A percentile compares a stretch with the other conserved stretches of the same genome.
Evolutionary conservation across 306 rosid genomes (phyloP).

Genomic region (Lotus japonicus): DNA sequence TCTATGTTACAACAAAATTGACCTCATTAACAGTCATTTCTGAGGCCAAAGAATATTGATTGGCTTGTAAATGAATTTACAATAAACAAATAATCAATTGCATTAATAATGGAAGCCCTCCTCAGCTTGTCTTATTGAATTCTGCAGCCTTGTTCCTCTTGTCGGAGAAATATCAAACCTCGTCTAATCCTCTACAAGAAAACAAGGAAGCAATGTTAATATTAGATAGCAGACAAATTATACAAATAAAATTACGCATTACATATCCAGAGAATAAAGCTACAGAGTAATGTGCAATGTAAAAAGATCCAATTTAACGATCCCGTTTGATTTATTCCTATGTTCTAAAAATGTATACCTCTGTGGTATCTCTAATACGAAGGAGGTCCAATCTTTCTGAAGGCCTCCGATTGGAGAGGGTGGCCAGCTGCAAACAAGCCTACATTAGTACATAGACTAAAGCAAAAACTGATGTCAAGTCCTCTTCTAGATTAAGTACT

Average conservation of each 20-base stretch:
- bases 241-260: no score
- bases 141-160: constrained; percentile 66
- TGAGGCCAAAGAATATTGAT: constrained; percentile 68
- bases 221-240: neutral
- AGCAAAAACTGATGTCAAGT: neutral
- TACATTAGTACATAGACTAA: constrained; percentile 3
- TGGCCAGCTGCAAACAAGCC: constrained; percentile 54
- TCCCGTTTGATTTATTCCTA: neutral
- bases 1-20: constrained; percentile 27
- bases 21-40: constrained; percentile 31
- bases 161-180: constrained; percentile 56
- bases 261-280: no score
- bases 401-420: constrained; percentile 76
- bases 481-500: neutral
- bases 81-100: constrained; percentile 8
- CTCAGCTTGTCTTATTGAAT: constrained; percentile 43
- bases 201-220: neutral
- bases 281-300: neutral
- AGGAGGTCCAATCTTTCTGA: constrained; percentile 77
- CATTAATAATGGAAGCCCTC: neutral
- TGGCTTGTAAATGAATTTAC: constrained; percentile 30
- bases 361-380: constrained; percentile 65
- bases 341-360: constrained; percentile 46
- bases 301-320: neutral
- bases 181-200: constrained; percentile 69